phyloP scores from a whole-genome alignment of 2,329 filamentous ascomycete genomes.

The Fusarium tjaetaba region DNA sequence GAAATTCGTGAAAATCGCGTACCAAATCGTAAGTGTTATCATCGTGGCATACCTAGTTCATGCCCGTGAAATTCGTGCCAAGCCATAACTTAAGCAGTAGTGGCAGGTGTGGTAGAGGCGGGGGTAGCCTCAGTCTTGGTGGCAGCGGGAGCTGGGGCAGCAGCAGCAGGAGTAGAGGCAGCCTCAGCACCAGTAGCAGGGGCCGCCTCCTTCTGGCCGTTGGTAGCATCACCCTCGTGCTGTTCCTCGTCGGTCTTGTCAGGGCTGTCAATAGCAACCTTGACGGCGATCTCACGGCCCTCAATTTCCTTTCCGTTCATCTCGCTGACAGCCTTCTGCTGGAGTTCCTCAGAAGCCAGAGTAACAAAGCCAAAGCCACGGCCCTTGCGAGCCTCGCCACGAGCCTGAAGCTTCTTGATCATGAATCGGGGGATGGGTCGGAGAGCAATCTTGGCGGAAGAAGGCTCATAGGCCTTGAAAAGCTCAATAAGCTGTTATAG shows the following conservation, averaged over 20 bases:
- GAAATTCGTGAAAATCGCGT: slow-evolving; percentile 53
- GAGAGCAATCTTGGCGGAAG: slow-evolving; percentile 97
- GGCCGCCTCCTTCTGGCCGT: slow-evolving; percentile 53
- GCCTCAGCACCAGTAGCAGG: slow-evolving; percentile 39
- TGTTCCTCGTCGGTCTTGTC: slow-evolving; percentile 92
- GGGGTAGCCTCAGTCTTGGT: slow-evolving; percentile 41
- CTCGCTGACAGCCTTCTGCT: slow-evolving; percentile 95
- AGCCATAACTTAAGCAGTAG: slow-evolving; percentile 47
- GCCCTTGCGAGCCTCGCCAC: slow-evolving; percentile 97
- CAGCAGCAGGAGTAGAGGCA: slow-evolving; percentile 41
- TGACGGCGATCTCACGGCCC: slow-evolving; percentile 98
- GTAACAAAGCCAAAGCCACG: slow-evolving; percentile 99
- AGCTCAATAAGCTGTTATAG: slow-evolving; percentile 88
- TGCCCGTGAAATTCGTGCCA: slow-evolving; percentile 41
- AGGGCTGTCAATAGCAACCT: slow-evolving; percentile 99
- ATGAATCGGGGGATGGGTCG: slow-evolving; percentile 99
- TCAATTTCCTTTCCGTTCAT: slow-evolving; percentile 99
- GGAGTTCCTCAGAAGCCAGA: slow-evolving; percentile 91
- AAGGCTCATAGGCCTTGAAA: slow-evolving; percentile 90
- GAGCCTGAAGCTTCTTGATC: slow-evolving; percentile 99
- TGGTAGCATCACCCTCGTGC: slow-evolving; percentile 56
- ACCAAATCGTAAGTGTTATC: slow-evolving; percentile 53
- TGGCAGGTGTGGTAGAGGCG: slow-evolving; percentile 38
- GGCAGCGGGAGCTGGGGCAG: slow-evolving; percentile 31
- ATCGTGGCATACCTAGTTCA: slow-evolving; percentile 41